A percentile compares a stretch with the other conserved stretches of the same genome.
These are phyloP conservation scores for Metarhizium rileyi DNA, from an alignment of 2,329 filamentous ascomycete genomes.

Conservation along the genomic window DNA sequence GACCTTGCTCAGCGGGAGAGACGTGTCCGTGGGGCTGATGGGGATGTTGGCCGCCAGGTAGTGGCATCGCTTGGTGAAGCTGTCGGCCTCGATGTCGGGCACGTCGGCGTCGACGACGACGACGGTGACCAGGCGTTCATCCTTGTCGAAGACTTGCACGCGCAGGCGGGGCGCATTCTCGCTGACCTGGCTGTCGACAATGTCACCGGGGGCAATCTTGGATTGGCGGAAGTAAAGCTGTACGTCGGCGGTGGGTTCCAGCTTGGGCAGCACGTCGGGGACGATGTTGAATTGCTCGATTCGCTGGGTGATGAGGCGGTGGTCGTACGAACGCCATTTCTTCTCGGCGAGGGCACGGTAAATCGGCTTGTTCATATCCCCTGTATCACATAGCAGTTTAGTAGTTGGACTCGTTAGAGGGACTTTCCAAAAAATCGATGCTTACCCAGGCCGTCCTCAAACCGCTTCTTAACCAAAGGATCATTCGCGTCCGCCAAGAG, in stretches of 20 bases:
- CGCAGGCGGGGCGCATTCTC: constrained; percentile 65
- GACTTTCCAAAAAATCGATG: neutral
- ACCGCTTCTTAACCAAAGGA: constrained; percentile 82
- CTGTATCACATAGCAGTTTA: constrained; percentile 33
- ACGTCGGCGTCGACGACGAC: constrained; percentile 87
- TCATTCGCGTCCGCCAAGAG: constrained; percentile 92
- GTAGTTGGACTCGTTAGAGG: neutral
- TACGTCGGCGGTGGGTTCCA: constrained; percentile 72
- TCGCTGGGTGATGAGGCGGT: constrained; percentile 71
- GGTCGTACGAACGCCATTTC: constrained; percentile 81
- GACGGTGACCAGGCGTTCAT: constrained; percentile 73
- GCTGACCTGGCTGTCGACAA: constrained; percentile 65
- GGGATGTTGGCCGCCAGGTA: constrained; percentile 65
- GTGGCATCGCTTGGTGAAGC: constrained; percentile 75
- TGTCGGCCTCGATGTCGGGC: constrained; percentile 64
- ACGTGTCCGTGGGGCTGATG: constrained; percentile 41
- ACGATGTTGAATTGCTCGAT: constrained; percentile 79
- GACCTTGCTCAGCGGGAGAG: constrained; percentile 55
- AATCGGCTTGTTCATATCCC: constrained; percentile 92
- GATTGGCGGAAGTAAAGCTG: constrained; percentile 67
- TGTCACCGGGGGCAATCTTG: constrained; percentile 64
- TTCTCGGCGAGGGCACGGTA: constrained; percentile 81
- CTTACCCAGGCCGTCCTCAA: constrained; percentile 83
- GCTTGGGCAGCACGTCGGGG: constrained; percentile 74
- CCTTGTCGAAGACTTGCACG: constrained; percentile 76